Evolutionary conservation across 139 green algal species (phyloP), one percentile per base, ranked within the genome.

Genomic region (Chlorella sorokiniana): DNA sequence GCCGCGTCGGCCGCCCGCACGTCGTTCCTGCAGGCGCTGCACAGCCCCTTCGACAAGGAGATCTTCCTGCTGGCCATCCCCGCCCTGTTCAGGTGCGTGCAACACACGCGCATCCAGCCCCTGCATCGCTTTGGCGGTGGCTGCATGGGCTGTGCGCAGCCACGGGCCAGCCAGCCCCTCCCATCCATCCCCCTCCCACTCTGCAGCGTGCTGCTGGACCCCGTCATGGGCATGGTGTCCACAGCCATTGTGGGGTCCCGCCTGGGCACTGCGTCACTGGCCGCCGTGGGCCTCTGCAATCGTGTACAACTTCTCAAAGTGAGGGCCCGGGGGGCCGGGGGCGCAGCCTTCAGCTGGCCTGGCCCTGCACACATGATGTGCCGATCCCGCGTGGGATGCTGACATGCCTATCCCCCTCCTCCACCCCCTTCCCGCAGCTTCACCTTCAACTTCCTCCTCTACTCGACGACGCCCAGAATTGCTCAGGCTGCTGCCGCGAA

Each of bases 371-470:
- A n/a, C n/a, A n/a, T n/a, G n/a, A n/a, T n/a, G n/a, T n/a, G n/a
- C n/a, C n/a, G n/a, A n/a, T n/a, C n/a, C n/a, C n/a, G n/a, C n/a
- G n/a, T n/a, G n/a, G n/a, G n/a, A n/a, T n/a, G n/a, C n/a, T n/a
- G n/a, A n/a, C n/a, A n/a, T n/a, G n/a, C n/a, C n/a, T n/a, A n/a
- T n/a, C n/a, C n/a, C n/a, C n/a, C n/a, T n/a, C n/a, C n/a, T 23
- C n/a, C 35, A 4, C 23, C 52, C 8, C 41, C 37, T 22, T 9
- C 52, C 48, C 38, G 23, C 64, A 59, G 37, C 37, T 77, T 76
- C 45, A 48, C 59, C 27, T 76, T 68, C 65, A 88, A 88, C 65
- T 88, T 88, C 79, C 65, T 88, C 9, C 82, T 88, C 23, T 88
- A 86, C 63, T 83, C 84, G 0, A 88, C 84, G 35, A 86, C 79